Base-by-base conservation (phyloP, 148 eudicot genomes). In the Camellia lanceoleosa region DNA sequence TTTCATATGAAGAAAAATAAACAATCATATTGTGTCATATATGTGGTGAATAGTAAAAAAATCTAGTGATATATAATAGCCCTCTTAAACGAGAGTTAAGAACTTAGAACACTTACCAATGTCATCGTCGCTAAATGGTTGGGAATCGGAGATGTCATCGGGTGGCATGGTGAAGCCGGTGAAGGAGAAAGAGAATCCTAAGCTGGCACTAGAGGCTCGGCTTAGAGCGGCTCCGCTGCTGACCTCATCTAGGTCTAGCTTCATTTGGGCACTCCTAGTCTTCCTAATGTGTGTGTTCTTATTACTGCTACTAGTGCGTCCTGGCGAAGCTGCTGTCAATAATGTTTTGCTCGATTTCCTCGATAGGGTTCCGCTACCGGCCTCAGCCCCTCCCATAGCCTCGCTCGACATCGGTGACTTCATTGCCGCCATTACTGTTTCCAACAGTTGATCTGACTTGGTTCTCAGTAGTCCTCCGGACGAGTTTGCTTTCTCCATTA, bases 151-250 rank as follows among this genome's bases (percentile, higher is more conserved):
- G 49, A 91, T 84, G 16, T 91, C 99, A 3, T 92, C 97, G 7
- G 92, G 92, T 3, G 97, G 97, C 81, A 89, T 79, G 10, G 84
- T 95, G 80, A 89, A 95, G 74, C 97, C 99, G 38, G 99, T 95
- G 85, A 93, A 91, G 43, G 84, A 82, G 72, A 82, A 82, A 0
- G 99, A 95, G 44, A 95, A 79, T 10, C 99, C 99, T 76, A 95
- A 79, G 82, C 99, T 95, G 12, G 97, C 99, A 69, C 97, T 93
- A 1, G 99, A 95, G 30, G 99, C 99, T 54, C 99, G 77, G 83
- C 99, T 95, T 23, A 95, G 81, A 18, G 97, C 97, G 0, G 99
- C 97, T 44, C 98, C 94, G 60, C 94, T 89, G 88, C 85, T 86
- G 14, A 95, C 85, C 7, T 95, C 93, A 16, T 91, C 91, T 0